Percentiles rank a stretch among this genome's conserved stretches.
phyloP scores from a whole-genome alignment of 2,329 filamentous ascomycete genomes.

The Myriosclerotinia scirpicola region DNA sequence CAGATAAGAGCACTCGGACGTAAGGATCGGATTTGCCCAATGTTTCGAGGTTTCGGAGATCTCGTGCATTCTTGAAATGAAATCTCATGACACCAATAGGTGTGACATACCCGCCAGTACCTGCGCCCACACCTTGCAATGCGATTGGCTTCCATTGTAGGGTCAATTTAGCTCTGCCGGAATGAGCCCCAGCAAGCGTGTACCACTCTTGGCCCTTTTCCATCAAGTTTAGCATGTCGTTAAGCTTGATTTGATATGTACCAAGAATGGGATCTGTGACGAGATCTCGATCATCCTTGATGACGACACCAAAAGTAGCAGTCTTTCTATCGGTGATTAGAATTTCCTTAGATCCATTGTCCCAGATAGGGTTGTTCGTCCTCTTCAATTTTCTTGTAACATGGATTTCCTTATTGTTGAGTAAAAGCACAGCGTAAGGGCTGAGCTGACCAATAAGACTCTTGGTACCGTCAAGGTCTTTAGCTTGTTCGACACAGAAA shows the following conservation, averaged over 20 bases:
- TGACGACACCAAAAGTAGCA: constrained; percentile 83
- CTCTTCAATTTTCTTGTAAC: constrained; percentile 90
- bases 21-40: constrained; percentile 98
- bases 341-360: constrained; percentile 88
- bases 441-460: constrained; percentile 88
- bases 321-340: constrained; percentile 91
- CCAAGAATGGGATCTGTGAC: constrained; percentile 80
- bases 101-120: constrained; percentile 85
- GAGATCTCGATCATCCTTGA: constrained; percentile 94
- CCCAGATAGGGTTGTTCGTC: constrained; percentile 96
- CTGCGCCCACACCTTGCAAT: constrained; percentile 71
- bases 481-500: constrained; percentile 92
- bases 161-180: constrained; percentile 84
- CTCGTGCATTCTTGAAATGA: constrained; percentile 80
- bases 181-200: constrained; percentile 76
- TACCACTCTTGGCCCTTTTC: constrained; percentile 96
- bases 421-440: constrained; percentile 82
- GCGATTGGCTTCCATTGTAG: constrained; percentile 95
- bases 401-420: constrained; percentile 91
- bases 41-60: constrained; percentile 89
- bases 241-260: constrained; percentile 91
- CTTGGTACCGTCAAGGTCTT: constrained; percentile 90
- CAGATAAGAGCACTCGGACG: constrained; percentile 81
- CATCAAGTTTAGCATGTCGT: constrained; percentile 89
- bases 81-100: constrained; percentile 94